Percentiles rank a stretch among this genome's conserved stretches.
These are phyloP conservation scores for Posidonia australis DNA, from an alignment of 106 monocot genomes.

Conservation along the genomic window DNA sequence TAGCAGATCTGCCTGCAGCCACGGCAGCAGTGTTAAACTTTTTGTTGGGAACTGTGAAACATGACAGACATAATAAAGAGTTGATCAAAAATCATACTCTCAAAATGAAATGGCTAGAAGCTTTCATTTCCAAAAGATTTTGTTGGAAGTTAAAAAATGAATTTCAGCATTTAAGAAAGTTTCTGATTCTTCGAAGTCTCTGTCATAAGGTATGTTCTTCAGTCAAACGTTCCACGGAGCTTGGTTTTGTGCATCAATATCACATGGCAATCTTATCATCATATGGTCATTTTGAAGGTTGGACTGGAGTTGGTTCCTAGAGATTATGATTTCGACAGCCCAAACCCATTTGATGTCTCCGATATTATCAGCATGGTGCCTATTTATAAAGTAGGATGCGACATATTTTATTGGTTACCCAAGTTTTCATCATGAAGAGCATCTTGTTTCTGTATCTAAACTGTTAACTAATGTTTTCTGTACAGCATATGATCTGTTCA, in stretches of 20 bases:
- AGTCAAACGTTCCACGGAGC: neutral
- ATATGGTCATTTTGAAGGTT: constrained; percentile 31
- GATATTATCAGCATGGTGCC: constrained; percentile 79
- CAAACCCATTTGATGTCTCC: constrained; percentile 63
- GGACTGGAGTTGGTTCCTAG: constrained; percentile 68
- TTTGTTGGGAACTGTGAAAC: constrained; percentile 44
- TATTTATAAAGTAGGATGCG: constrained; percentile 59
- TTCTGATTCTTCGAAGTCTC: constrained; percentile 65
- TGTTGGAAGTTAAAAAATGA: constrained; percentile 60
- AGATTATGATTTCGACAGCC: constrained; percentile 67
- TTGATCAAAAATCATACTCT: constrained; percentile 32
- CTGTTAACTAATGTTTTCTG: neutral
- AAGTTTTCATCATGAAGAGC: too few relatives aligned
- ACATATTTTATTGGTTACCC: constrained; percentile 1
- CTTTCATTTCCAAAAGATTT: constrained; percentile 58
- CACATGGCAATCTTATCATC: neutral
- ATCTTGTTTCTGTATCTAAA: too few relatives aligned
- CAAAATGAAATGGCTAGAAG: constrained; percentile 55
- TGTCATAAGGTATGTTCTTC: constrained; percentile 53
- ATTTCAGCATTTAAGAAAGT: constrained; percentile 64
- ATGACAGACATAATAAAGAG: constrained; percentile 19
- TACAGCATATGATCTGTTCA: constrained; percentile 66
- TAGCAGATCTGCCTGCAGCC: constrained; percentile 36
- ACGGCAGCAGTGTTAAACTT: constrained; percentile 68
- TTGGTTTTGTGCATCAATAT: neutral